Base-by-base conservation (phyloP, 768 basidiomycete genomes). In the Naganishia antarctica region DNA sequence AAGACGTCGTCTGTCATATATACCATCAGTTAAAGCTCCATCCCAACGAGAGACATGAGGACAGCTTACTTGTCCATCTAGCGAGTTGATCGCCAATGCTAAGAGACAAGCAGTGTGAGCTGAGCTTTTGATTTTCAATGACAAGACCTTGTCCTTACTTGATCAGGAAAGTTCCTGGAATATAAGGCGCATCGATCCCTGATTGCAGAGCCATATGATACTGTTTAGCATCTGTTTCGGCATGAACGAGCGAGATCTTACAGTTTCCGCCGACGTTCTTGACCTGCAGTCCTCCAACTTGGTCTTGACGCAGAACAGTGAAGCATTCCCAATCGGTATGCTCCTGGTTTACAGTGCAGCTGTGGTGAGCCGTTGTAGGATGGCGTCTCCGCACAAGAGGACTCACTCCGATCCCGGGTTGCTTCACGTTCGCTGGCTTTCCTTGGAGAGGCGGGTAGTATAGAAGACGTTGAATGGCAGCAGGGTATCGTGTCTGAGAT, bases 1-100 rank as follows among this genome's bases (percentile, higher is more conserved):
- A 68, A 66, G 1, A 51, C 31, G 53, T 65, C 29, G 34, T 63
- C 53, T 57, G 16, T 9, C 8, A 37, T 21, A 2, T 8, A 6
- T 43, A 41, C 26, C 44, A 18, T 31, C 29, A n/a, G n/a, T n/a
- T n/a, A n/a, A 34, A 13, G 31, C 11, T n/a, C 62, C 73, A 82
- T 63, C 59, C 91, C 90, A 32, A n/a, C 4, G 13, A 31, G 32
- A 26, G 11, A 31, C 9, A 15, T n/a, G 34, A 40, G 6, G 4
- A 37, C n/a, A 28, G n/a, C 53, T 57, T 26, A 57, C 53, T 94
- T 16, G 92, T 91, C 88, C 90, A 90, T 23, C 90, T 80, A 12
- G 90, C 85, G 64, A 97, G 83, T 75, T 91, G 89, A 71, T 93
- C 91, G 6, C 88, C 92, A 13, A 94, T 81, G 73, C 53, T 57